phyloP scores from a whole-genome alignment of 1,284 basidiomycete genomes.

The Puccinia coronata region DNA sequence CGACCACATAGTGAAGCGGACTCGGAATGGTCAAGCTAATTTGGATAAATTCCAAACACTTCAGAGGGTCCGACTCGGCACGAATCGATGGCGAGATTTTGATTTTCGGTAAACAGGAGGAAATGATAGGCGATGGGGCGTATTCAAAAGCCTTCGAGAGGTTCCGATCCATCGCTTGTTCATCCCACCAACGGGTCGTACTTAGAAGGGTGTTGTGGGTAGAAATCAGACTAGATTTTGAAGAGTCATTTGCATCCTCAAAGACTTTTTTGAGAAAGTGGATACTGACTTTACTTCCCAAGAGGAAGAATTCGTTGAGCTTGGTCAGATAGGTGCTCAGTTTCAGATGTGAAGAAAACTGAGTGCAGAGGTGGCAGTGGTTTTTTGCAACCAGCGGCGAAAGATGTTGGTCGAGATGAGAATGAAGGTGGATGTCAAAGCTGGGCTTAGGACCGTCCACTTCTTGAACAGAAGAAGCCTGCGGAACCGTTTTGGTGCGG shows the following conservation, averaged over 20 bases:
- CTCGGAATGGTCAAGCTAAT: conserved; percentile 20
- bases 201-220: neutral
- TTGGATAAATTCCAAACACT: conserved; percentile 15
- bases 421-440: neutral
- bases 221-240: neutral
- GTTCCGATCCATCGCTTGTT: conserved; percentile 16
- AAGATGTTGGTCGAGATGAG: neutral
- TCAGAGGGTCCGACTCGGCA: neutral
- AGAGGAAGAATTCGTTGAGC: conserved; percentile 40
- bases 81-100: conserved; percentile 1
- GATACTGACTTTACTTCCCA: neutral
- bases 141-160: conserved; percentile 30
- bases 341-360: conserved; percentile 14
- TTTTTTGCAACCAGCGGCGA: neutral
- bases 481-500: neutral
- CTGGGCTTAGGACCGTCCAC: neutral
- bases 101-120: conserved; percentile 26
- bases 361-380: conserved; percentile 12
- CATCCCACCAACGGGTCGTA: conserved; percentile 28
- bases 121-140: neutral
- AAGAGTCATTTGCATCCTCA: neutral
- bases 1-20: conserved; percentile 34
- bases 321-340: conserved; percentile 15
- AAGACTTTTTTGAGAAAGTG: conserved; percentile 27
- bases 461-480: neutral